Base-by-base conservation (phyloP, 2,329 filamentous ascomycete genomes). In the Lecanicillium sp. region DNA sequence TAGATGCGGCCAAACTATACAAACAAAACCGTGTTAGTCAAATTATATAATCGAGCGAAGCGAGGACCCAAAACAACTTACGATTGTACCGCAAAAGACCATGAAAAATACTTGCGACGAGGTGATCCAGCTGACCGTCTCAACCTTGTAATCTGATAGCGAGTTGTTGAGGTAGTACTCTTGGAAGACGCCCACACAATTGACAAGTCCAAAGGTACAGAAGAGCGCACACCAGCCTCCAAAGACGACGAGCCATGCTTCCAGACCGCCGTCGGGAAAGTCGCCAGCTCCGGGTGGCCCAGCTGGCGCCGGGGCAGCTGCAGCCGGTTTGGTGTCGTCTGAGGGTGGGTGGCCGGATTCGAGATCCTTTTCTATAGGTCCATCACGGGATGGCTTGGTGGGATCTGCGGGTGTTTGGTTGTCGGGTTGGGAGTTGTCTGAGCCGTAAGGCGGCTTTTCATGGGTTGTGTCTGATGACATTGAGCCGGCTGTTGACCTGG, bases 71-170 rank as follows among this genome's bases (percentile, higher is more conserved):
- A 35, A n/a, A n/a, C n/a, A n/a, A 57, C 62, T 46, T 53, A 70
- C 64, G 12, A 64, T 45, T 7, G 59, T 56, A 38, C 71, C 73
- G 60, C 74, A 63, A 45, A 73, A 64, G 35, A 70, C 54, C 57
- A 65, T 62, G 42, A 59, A 50, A 38, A 64, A 77, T 12, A 68
- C 56, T 50, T 78, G 66, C 17, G 73, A 53, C 5, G 73, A 74
- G 9, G 70, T 60, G 46, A 81, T 79, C 77, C 78, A 81, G 37
- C 74, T 66, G 25, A 80, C 62, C 1, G 68, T 63, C 38, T 70
- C 74, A 5, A 68, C 55, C 3, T 64, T 63, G 44, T 75, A 71
- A 4, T 64, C 37, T 11, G 45, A 56, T 18, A 81, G 55, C 19
- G 69, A 65, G 11, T 65, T 60, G 6, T 50, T 50, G 41, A 74